These are phyloP conservation scores for Pistacia integerrima DNA, from an alignment of 345 rosid species.

Conservation along the genomic window DNA sequence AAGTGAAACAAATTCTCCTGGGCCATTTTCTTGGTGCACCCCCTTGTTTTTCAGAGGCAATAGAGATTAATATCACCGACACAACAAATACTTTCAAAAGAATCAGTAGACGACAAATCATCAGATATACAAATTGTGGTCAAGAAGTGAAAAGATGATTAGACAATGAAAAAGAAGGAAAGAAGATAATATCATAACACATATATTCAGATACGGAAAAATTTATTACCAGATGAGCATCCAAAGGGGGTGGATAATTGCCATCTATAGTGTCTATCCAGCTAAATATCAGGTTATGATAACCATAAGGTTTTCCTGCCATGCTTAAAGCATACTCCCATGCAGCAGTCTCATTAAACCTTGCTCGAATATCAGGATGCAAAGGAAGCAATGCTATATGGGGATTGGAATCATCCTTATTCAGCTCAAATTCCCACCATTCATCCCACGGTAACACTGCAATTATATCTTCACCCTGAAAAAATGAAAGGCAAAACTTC, in stretches of 20 bases:
- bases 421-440: conserved; percentile 99
- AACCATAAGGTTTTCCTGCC: conserved; percentile 90
- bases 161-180: too few species aligned
- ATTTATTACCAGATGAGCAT: conserved; percentile 79
- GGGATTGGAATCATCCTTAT: conserved; percentile 85
- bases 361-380: conserved; percentile 85
- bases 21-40: too few species aligned
- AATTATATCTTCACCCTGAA: conserved; percentile 86
- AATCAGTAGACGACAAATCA: too few species aligned
- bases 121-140: too few species aligned
- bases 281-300: conserved; percentile 97
- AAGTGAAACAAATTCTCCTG: too few species aligned
- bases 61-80: too few species aligned
- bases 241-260: conserved; percentile 96
- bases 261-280: conserved; percentile 90
- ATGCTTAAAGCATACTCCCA: conserved; percentile 96
- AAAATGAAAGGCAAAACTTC: neutral
- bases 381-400: conserved; percentile 92
- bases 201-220: conserved; percentile 7
- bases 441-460: conserved; percentile 93
- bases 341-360: conserved; percentile 88
- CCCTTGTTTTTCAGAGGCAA: too few species aligned
- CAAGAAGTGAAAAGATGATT: too few species aligned
- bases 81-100: too few species aligned
- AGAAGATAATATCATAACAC: neutral